Percentiles rank a stretch among this genome's conserved stretches.
These are phyloP conservation scores for Ceratocystis cacaofunesta DNA, from an alignment of 2,329 filamentous ascomycete species.

Conservation along the genomic window DNA sequence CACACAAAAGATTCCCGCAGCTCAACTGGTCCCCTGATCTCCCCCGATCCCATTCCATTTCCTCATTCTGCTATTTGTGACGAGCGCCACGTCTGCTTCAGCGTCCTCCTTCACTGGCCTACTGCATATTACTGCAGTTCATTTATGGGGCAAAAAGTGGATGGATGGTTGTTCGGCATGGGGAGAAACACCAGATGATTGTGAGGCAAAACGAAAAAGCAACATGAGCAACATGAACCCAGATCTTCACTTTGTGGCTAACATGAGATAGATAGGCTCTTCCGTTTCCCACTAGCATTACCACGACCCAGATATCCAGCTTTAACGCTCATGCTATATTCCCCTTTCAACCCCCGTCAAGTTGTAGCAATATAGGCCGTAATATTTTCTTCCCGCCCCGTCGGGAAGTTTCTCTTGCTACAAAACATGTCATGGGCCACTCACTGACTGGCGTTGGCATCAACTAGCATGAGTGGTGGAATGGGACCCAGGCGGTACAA, in stretches of 20 bases:
- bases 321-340: background rate
- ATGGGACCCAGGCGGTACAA: background rate
- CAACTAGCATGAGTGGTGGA: background rate
- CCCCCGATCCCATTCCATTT: background rate
- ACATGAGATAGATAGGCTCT: background rate
- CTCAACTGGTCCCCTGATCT: background rate
- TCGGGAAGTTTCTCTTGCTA: constrained; percentile 1
- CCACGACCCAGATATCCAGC: background rate
- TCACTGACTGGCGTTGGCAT: background rate
- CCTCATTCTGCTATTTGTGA: background rate
- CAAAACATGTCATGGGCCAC: background rate
- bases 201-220: background rate
- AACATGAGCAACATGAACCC: background rate
- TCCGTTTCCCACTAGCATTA: background rate
- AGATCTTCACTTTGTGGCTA: background rate
- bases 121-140: background rate
- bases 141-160: background rate
- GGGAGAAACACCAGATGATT: background rate
- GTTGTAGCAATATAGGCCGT: background rate
- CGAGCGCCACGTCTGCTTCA: background rate
- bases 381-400: background rate
- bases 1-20: background rate
- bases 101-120: background rate
- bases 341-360: background rate
- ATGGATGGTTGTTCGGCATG: background rate